Evolutionary conservation across 2,329 filamentous ascomycete species (phyloP).

Genomic region (Colletotrichum chlorophyti): DNA sequence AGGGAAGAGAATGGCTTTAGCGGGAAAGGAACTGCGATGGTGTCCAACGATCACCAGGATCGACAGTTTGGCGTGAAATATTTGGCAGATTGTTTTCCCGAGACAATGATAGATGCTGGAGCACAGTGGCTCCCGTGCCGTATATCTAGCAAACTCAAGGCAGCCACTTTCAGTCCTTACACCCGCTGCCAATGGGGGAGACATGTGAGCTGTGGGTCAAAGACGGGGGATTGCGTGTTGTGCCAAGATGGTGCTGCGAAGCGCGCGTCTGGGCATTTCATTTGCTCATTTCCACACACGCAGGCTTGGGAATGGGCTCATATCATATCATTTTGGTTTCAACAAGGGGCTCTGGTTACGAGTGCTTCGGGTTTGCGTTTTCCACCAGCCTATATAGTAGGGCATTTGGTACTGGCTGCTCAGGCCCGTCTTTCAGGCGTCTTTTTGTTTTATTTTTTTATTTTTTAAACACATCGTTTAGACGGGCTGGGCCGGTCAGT

Average conservation of each 20-base stretch:
- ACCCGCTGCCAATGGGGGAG: too few species aligned
- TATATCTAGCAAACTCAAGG: not conserved
- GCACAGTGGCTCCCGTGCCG: not conserved
- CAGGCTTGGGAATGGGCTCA: slow-evolving; percentile 27
- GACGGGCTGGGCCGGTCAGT: slow-evolving; percentile 18
- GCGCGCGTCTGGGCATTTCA: slow-evolving; percentile 21
- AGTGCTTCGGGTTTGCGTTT: not conserved
- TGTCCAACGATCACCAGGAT: slow-evolving; percentile 20
- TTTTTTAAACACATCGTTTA: too few species aligned
- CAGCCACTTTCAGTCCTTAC: too few species aligned
- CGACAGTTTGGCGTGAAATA: not conserved
- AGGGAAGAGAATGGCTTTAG: too few species aligned
- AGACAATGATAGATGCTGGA: not conserved
- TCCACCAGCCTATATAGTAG: slow-evolving; percentile 1
- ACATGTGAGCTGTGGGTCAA: too few species aligned
- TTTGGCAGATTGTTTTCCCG: not conserved
- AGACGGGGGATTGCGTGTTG: not conserved
- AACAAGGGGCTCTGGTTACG: not conserved
- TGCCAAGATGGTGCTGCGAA: not conserved
- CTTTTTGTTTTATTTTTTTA: too few species aligned
- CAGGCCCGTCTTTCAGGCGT: too few species aligned
- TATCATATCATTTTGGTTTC: slow-evolving; percentile 27
- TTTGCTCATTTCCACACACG: slow-evolving; percentile 6
- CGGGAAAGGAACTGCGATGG: not conserved
- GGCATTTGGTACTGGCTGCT: too few species aligned